Percentiles rank a stretch among this genome's conserved stretches.
phyloP scores from a whole-genome alignment of 2,329 filamentous ascomycete genomes.

The Paraphaeosphaeria sporulosa region DNA sequence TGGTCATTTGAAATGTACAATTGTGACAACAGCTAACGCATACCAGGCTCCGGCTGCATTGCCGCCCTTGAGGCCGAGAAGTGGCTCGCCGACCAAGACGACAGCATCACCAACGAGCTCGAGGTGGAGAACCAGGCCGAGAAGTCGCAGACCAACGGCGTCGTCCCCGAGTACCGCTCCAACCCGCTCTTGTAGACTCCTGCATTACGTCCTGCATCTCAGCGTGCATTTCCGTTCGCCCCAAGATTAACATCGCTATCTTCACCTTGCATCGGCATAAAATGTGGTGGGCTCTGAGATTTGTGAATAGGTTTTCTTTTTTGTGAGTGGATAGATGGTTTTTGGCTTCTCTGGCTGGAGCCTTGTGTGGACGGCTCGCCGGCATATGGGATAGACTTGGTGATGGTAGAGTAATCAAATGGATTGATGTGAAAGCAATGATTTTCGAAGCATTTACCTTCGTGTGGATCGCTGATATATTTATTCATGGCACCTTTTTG shows the following conservation, averaged over 20 bases:
- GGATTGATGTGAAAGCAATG: background rate
- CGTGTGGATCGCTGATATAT: no score
- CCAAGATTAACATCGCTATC: background rate
- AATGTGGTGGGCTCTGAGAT: background rate
- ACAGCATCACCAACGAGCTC: slow-evolving; percentile 56
- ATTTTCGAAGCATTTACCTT: no score
- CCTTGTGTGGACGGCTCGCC: slow-evolving; percentile 14
- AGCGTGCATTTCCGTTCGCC: slow-evolving; percentile 4
- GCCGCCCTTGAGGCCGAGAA: slow-evolving; percentile 96
- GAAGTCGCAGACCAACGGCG: slow-evolving; percentile 60
- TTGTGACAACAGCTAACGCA: slow-evolving; percentile 21
- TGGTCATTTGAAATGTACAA: slow-evolving; percentile 26
- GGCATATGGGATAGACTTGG: slow-evolving; percentile 15
- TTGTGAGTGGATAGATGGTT: slow-evolving; percentile 2
- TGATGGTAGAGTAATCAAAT: background rate
- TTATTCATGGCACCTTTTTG: no score
- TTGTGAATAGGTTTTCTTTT: background rate
- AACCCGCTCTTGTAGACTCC: slow-evolving; percentile 67
- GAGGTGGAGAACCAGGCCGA: slow-evolving; percentile 59
- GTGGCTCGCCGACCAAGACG: slow-evolving; percentile 80
- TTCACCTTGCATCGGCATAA: background rate
- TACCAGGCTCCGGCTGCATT: slow-evolving; percentile 82
- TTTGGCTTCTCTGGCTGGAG: slow-evolving; percentile 8
- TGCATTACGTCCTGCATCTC: slow-evolving; percentile 14
- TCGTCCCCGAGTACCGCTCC: slow-evolving; percentile 67